Evolutionary conservation across 352 stramenopile genomes (phyloP), one percentile per base, ranked within the genome.

Genomic region (Blastocystis sp.): DNA sequence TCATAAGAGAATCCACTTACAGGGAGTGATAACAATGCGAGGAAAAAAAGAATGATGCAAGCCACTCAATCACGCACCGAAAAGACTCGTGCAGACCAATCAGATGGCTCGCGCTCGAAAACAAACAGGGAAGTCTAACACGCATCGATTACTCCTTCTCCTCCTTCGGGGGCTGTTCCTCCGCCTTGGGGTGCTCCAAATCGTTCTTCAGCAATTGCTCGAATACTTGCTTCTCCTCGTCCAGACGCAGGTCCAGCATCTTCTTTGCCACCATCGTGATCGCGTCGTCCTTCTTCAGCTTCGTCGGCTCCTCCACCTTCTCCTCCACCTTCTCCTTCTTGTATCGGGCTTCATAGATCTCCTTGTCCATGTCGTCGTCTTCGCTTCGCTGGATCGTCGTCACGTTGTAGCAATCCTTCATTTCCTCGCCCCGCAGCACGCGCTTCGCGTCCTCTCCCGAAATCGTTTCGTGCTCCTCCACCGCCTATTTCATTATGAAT

Each of bases 381-480:
- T 53, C 66, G 2, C 17, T 77, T 9, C 53, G 52, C n/a, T 77
- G 4, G 41, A 77, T n/a, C 38, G 5, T 38, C 34, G 40, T 11
- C 23, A 71, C 64, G 48, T 71, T 71, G 64, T 71, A 71, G 14
- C 11, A 28, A 43, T 71, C 64, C n/a, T 38, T 21, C 64, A 71
- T 71, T 0, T 23, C 17, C 60, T 77, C 34, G 53, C 66, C 66
- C 34, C 34, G 7, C 14, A 77, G n/a, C 23, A 77, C 60, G 34
- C 66, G 66, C 52, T 77, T 19, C 2, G 66, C 66, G 60, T 77
- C 66, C 52, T 77, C 66, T 34, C 66, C 66, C 38, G 66, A 77
- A 21, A 77, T 77, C 1, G 66, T 77, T 21, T 77, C 66, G 45
- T 77, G 38, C 34, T 77, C 66, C 52, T 77, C 66, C 66, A 77